phyloP scores from a whole-genome alignment of 2,329 filamentous ascomycete genomes.

The Gaeumannomyces sp. region DNA sequence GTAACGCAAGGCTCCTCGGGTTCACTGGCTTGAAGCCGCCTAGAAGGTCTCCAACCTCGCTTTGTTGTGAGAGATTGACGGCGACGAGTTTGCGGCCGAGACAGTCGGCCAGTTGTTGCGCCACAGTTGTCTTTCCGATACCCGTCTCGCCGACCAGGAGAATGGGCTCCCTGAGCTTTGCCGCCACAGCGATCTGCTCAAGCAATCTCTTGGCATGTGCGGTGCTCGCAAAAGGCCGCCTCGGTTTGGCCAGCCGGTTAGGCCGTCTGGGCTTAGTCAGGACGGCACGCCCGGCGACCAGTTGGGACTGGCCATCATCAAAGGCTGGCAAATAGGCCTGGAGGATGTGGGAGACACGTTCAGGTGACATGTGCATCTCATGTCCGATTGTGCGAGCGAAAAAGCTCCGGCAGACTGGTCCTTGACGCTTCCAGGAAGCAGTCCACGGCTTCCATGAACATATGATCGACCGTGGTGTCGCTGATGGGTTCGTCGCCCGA shows the following conservation, averaged over 20 bases:
- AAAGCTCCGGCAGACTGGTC: conserved; percentile 49
- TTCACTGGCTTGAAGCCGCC: conserved; percentile 97
- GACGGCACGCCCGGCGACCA: conserved; percentile 61
- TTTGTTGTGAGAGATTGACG: conserved; percentile 96
- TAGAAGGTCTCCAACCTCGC: conserved; percentile 89
- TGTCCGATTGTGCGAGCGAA: conserved; percentile 71
- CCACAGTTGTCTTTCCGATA: conserved; percentile 94
- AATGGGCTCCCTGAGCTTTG: conserved; percentile 80
- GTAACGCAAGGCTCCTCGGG: conserved; percentile 77
- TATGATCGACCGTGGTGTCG: conserved; percentile 69
- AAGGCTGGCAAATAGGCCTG: conserved; percentile 65
- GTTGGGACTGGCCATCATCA: conserved; percentile 49
- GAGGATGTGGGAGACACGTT: conserved; percentile 73
- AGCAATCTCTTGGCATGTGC: conserved; percentile 76
- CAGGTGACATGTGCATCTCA: conserved; percentile 78
- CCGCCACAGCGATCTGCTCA: conserved; percentile 79
- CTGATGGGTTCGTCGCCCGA: conserved; percentile 64
- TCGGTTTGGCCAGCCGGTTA: conserved; percentile 43
- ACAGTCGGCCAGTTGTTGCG: conserved; percentile 83
- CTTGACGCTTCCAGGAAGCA: conserved; percentile 78
- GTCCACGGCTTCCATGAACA: conserved; percentile 90
- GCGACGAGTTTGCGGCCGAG: conserved; percentile 83
- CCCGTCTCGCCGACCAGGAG: conserved; percentile 97
- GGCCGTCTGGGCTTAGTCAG: conserved; percentile 54
- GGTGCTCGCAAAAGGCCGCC: conserved; percentile 78